These are phyloP conservation scores for Suhomyces emberorum DNA, from an alignment of 805 yeast genomes.

Conservation along the genomic window DNA sequence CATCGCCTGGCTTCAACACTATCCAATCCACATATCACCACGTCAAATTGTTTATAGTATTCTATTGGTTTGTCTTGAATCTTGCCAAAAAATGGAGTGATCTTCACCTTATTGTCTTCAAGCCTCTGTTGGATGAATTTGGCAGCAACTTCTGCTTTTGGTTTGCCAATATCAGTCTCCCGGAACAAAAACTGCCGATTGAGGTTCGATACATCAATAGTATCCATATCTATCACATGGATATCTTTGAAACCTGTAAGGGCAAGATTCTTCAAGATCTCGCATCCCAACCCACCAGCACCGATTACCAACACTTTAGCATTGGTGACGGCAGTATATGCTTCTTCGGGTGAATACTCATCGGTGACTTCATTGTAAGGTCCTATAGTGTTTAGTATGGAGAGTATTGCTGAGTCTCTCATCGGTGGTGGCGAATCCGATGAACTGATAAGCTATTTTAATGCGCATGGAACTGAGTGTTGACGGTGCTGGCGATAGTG, in stretches of 20 bases:
- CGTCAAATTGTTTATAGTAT: conserved; percentile 64
- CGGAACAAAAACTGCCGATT: conserved; percentile 76
- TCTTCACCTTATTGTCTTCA: conserved; percentile 30
- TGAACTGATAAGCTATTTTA: too few relatives aligned
- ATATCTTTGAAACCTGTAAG: conserved; percentile 64
- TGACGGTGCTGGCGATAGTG: too few relatives aligned
- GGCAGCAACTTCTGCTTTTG: conserved; percentile 69
- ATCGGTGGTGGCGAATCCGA: too few relatives aligned
- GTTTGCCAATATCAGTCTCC: conserved; percentile 54
- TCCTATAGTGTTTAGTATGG: conserved; percentile 26
- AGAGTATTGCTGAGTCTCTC: conserved; percentile 12
- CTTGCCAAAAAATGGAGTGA: conserved; percentile 60
- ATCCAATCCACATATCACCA: conserved; percentile 85
- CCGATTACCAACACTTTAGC: conserved; percentile 51
- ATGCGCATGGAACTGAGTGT: too few relatives aligned
- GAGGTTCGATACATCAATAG: conserved; percentile 71
- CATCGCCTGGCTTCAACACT: conserved; percentile 87
- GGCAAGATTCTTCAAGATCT: conserved; percentile 68
- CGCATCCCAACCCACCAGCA: conserved; percentile 85
- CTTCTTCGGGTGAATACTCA: conserved; percentile 25
- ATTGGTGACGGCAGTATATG: conserved; percentile 18
- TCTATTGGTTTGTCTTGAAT: conserved; percentile 56
- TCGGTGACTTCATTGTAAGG: conserved; percentile 40
- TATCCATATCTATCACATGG: conserved; percentile 78
- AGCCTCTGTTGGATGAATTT: conserved; percentile 48